Percentiles rank a stretch among this genome's conserved stretches.
Evolutionary conservation across 192 early-diverging fungal species (phyloP).

Genomic region (Gaertneriomyces sp.): DNA sequence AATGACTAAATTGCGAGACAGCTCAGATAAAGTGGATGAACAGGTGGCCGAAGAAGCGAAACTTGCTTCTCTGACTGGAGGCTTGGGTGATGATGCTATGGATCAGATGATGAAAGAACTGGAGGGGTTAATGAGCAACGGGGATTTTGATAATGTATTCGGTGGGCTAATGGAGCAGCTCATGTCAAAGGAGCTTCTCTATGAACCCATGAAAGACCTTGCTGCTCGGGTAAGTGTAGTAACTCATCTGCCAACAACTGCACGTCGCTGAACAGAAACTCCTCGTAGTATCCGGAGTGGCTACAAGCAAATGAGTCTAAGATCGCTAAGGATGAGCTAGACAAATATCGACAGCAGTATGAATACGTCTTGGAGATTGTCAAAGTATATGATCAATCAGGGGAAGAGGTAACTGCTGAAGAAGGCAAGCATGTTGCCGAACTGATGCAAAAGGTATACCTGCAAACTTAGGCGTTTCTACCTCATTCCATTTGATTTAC

Average conservation of each 20-base stretch:
- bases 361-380: slow-evolving; percentile 77
- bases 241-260: not conserved
- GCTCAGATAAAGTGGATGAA: slow-evolving; percentile 72
- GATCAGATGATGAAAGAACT: slow-evolving; percentile 82
- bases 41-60: slow-evolving; percentile 29
- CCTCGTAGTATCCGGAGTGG: slow-evolving; percentile 81
- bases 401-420: slow-evolving; percentile 65
- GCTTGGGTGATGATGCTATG: slow-evolving; percentile 65
- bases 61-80: slow-evolving; percentile 19
- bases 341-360: slow-evolving; percentile 76
- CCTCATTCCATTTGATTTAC: slow-evolving; percentile 7
- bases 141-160: slow-evolving; percentile 81
- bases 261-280: not conserved
- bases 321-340: slow-evolving; percentile 65
- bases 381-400: slow-evolving; percentile 70
- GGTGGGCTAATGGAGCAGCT: slow-evolving; percentile 87
- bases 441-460: slow-evolving; percentile 82
- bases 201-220: slow-evolving; percentile 95
- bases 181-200: slow-evolving; percentile 88
- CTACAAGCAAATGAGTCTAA: slow-evolving; percentile 73
- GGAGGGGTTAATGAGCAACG: slow-evolving; percentile 69
- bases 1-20: slow-evolving; percentile 83
- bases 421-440: slow-evolving; percentile 71
- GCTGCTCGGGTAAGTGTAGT: slow-evolving; percentile 57
- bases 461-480: not conserved